Evolutionary conservation across 139 green algal species (phyloP), one percentile per base, ranked within the genome.

Genomic region (Coccomyxa sp.): DNA sequence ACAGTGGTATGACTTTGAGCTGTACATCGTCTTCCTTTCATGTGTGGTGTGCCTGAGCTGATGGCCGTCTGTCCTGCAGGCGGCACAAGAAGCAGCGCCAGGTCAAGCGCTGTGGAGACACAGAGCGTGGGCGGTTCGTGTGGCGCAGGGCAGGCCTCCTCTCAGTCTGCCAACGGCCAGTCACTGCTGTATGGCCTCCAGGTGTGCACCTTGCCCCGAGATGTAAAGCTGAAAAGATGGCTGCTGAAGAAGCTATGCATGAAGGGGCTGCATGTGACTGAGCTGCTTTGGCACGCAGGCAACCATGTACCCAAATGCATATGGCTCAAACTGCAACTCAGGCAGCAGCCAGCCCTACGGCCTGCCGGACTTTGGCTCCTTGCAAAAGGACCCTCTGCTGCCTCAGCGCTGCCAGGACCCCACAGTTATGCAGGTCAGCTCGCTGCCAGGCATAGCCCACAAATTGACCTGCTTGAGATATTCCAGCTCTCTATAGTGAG

Each of bases 231-330:
- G 22, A 27, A 33, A 31, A 12, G 31, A 39, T 40, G 8, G 27
- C 10, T 39, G 27, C 5, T 50, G 7, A 0, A 76, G 35, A 75
- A 76, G 8, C 37, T n/a, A n/a, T 55, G 14, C 24, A 34, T 35
- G 22, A 9, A 12, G 70, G 34, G n/a, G 18, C 35, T 55, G 70
- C 8, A 33, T 44, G 70, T 55, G 37, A 55, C 22, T 22, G 24
- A 14, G 7, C 6, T 33, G 29, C 29, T 31, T 44, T 70, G 10
- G 4, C 8, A 22, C 54, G 76, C 76, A 80, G 76, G 76, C 38
- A 4, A 80, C 76, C 27, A 74, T 80, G 12, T 80, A 80, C 39
- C 50, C 76, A n/a, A 24, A 68, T 44, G 76, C 50, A 16, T 80
- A 75, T 70, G 27, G 50, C 22, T 18, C 76, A 69, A n/a, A 80